Evolutionary conservation across 805 yeast species (phyloP).

Genomic region (Schwanniomyces yamadae): DNA sequence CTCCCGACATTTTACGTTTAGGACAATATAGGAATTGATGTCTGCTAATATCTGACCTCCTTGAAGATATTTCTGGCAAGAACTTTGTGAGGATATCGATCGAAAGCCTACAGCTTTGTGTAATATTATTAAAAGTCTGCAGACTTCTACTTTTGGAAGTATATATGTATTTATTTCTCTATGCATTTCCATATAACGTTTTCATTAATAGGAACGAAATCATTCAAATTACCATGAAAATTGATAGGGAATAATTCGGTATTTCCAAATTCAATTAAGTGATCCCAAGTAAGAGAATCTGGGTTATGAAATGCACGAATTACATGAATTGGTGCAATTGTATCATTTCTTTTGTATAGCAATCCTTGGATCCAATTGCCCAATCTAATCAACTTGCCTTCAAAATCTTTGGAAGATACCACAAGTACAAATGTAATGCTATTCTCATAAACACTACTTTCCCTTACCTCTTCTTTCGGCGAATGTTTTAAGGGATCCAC

Average conservation of each 20-base stretch:
- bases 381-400: constrained; percentile 47
- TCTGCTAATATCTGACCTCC: too few relatives aligned
- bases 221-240: constrained; percentile 15
- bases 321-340: constrained; percentile 25
- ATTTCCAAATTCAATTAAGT: constrained; percentile 27
- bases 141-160: constrained; percentile 9
- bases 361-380: constrained; percentile 57
- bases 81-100: constrained; percentile 4
- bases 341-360: constrained; percentile 24
- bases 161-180: constrained; percentile 10
- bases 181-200: constrained; percentile 21
- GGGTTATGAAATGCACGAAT: constrained; percentile 21
- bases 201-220: constrained; percentile 6
- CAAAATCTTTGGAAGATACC: constrained; percentile 14
- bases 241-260: constrained; percentile 22
- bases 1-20: constrained; percentile 44
- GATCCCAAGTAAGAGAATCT: constrained; percentile 16
- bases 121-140: not conserved
- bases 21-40: not conserved
- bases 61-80: too few relatives aligned
- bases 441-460: constrained; percentile 9
- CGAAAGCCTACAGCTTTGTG: constrained; percentile 1
- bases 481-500: constrained; percentile 38
- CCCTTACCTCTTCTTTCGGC: constrained; percentile 27
- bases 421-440: constrained; percentile 24